phyloP scores from a whole-genome alignment of 345 rosid species.

The Physaria fendleri region DNA sequence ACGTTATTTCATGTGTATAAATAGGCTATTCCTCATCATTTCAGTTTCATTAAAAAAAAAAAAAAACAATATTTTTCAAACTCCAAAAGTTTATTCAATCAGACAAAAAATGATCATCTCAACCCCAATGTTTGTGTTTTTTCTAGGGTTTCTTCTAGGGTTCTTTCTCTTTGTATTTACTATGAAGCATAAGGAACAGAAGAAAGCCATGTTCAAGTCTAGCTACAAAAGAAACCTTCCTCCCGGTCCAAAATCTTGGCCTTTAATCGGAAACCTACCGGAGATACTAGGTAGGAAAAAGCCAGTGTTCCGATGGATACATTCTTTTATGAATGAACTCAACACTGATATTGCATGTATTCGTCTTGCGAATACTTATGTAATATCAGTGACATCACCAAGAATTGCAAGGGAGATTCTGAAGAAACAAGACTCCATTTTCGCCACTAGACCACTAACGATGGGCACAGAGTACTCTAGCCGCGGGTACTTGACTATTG shows the following conservation, averaged over 20 bases:
- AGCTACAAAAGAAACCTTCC: constrained; percentile 22
- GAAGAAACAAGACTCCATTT: constrained; percentile 34
- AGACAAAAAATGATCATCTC: no score
- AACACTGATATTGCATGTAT: constrained; percentile 39
- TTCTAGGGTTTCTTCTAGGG: not conserved
- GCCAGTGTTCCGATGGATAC: constrained; percentile 40
- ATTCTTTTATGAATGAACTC: constrained; percentile 30
- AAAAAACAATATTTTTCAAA: no score
- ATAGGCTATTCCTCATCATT: no score
- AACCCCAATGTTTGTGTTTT: not conserved
- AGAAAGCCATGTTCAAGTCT: not conserved
- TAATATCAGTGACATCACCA: constrained; percentile 37
- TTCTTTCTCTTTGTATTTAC: not conserved
- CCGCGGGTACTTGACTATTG: constrained; percentile 31
- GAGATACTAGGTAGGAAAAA: constrained; percentile 20
- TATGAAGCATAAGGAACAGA: not conserved
- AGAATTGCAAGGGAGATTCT: constrained; percentile 35
- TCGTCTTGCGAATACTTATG: constrained; percentile 33
- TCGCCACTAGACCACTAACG: constrained; percentile 33
- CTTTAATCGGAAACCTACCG: constrained; percentile 37
- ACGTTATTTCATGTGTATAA: no score
- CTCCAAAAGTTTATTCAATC: no score
- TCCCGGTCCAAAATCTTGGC: constrained; percentile 39
- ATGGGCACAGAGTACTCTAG: constrained; percentile 22
- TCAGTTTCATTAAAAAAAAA: no score